phyloP scores from a whole-genome alignment of 768 basidiomycete genomes.

The Steccherinum ochraceum region DNA sequence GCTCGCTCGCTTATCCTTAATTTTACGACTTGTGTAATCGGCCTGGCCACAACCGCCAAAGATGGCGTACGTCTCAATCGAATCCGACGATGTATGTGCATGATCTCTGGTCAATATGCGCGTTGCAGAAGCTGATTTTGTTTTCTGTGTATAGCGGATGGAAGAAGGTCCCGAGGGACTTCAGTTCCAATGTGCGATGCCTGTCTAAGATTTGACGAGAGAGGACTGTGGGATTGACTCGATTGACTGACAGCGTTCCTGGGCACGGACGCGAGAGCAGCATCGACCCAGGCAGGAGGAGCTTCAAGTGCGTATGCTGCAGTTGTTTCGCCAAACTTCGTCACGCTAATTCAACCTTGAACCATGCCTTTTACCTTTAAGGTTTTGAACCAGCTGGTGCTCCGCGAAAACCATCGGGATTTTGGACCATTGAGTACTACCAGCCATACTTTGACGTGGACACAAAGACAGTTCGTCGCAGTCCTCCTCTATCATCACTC shows the following conservation, averaged over 20 bases:
- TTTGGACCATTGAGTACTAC: conserved; percentile 84
- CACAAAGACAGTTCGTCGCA: conserved; percentile 53
- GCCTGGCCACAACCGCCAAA: background rate
- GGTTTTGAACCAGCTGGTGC: conserved; percentile 60
- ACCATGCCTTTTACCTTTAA: conserved; percentile 26
- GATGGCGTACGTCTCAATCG: conserved; percentile 26
- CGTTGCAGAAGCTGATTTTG: too few species aligned
- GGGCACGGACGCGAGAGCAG: conserved; percentile 17
- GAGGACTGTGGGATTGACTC: background rate
- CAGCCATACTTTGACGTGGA: conserved; percentile 88
- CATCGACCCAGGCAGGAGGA: conserved; percentile 6
- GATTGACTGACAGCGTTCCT: conserved; percentile 17
- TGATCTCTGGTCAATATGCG: background rate
- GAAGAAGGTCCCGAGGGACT: conserved; percentile 26
- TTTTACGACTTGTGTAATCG: background rate
- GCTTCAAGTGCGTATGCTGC: background rate
- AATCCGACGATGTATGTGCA: conserved; percentile 21
- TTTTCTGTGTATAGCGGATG: conserved; percentile 23
- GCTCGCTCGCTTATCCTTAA: background rate
- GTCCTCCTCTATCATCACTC: background rate
- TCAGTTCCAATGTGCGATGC: conserved; percentile 22
- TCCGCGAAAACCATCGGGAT: conserved; percentile 41
- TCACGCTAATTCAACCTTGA: too few species aligned
- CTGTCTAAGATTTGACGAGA: background rate
- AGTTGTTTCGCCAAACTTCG: too few species aligned